Evolutionary conservation across 164 flowering plant genomes (phyloP), one percentile per base, ranked within the genome.

Genomic region (Umbilicus rupestris): DNA sequence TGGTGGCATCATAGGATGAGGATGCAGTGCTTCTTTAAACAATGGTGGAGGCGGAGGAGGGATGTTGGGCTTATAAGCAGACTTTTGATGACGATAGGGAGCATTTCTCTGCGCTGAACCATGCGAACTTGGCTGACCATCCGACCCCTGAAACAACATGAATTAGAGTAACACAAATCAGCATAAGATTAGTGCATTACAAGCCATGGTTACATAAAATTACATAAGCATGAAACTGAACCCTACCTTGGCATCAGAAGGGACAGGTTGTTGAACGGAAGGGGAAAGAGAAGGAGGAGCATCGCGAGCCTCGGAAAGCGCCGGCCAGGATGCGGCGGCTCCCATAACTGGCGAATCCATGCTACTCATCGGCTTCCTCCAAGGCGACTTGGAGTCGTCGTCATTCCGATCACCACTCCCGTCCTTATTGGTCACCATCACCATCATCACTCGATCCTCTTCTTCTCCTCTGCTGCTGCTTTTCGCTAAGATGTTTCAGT

Each of bases 261-360:
- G 65, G 69, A 8, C 73, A 55, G 46, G 75, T 52, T 1, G 72
- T 71, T 65, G 24, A 75, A 67, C 62, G 67, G 58, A 45, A 65
- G 33, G 57, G 33, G 64, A 3, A 15, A 72, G 58, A 30, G 65
- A 62, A 31, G 42, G 65, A 17, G 70, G 59, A 55, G 68, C 69
- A 29, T 44, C 58, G 46, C 74, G 78, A 3, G 80, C 74, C 50
- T 79, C 82, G 26, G 80, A 74, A 39, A 86, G 85, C 3, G 88
- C 85, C 6, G 91, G 91, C 91, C 91, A 86, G 12, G 83, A 75
- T 20, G 83, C 82, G 1, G 85, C 81, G 7, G 87, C 78, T 12
- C 84, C 88, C 81, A 84, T 81, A 2, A 81, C 83, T 3, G 79
- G 81, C 14, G 82, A 76, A 66, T 72, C 73, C 58, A 74, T 82